These are phyloP conservation scores for Gonium pectorale DNA, from an alignment of 139 green algal genomes.

Conservation along the genomic window DNA sequence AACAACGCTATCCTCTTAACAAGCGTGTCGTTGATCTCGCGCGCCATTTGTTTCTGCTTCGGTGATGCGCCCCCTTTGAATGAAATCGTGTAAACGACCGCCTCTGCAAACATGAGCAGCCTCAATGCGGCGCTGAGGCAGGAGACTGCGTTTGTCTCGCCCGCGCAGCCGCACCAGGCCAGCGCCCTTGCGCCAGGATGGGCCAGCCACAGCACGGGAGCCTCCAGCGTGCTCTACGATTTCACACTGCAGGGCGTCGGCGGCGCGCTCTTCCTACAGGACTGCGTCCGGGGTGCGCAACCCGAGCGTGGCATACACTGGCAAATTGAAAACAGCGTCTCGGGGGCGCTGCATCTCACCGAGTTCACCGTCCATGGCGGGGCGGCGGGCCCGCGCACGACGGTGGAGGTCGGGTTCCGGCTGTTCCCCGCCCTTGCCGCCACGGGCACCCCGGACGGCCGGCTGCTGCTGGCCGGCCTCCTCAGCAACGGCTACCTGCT, in stretches of 20 bases:
- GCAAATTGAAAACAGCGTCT: slow-evolving; percentile 56
- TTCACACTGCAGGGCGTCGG: slow-evolving; percentile 44
- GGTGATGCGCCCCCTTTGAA: too few relatives aligned
- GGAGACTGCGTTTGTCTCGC: background rate
- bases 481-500: slow-evolving; percentile 39
- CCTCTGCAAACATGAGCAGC: background rate
- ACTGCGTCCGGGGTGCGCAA: background rate
- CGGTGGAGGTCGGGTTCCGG: slow-evolving; percentile 25
- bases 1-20: too few relatives aligned
- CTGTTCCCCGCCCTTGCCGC: slow-evolving; percentile 39
- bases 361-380: slow-evolving; percentile 36
- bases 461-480: slow-evolving; percentile 14
- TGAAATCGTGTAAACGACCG: too few relatives aligned
- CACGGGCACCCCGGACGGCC: slow-evolving; percentile 25
- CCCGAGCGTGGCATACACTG: slow-evolving; percentile 43
- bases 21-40: too few relatives aligned
- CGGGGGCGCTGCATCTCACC: slow-evolving; percentile 38
- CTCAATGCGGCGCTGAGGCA: slow-evolving; percentile 1
- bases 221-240: background rate
- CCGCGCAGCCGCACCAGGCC: background rate
- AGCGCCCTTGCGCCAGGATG: slow-evolving; percentile 18
- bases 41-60: too few relatives aligned
- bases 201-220: background rate
- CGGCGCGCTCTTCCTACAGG: slow-evolving; percentile 2
- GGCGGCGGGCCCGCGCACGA: background rate